These are phyloP conservation scores for Lactarius pseudohatsudake DNA, from an alignment of 768 basidiomycete genomes.

Conservation along the genomic window DNA sequence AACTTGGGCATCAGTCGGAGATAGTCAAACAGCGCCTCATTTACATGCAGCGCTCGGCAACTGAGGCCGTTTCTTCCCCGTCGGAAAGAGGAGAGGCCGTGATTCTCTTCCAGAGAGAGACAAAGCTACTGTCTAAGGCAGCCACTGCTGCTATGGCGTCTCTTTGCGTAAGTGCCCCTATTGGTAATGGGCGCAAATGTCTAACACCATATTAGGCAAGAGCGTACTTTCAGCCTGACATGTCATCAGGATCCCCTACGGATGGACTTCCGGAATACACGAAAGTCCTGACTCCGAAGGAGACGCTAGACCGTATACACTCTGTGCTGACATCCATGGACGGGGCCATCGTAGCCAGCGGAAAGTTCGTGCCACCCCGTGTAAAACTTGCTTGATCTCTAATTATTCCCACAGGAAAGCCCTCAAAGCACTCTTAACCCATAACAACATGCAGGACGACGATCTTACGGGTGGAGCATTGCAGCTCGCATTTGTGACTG, in stretches of 20 bases:
- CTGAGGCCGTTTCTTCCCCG: conserved; percentile 53
- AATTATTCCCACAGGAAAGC: conserved; percentile 59
- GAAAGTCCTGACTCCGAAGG: conserved; percentile 52
- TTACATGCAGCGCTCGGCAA: conserved; percentile 67
- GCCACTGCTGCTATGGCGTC: conserved; percentile 87
- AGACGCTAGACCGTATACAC: conserved; percentile 63
- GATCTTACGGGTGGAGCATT: conserved; percentile 65
- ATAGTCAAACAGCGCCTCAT: conserved; percentile 66
- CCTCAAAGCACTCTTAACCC: conserved; percentile 63
- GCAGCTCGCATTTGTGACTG: conserved; percentile 64
- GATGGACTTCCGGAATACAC: conserved; percentile 55
- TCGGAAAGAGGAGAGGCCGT: conserved; percentile 46
- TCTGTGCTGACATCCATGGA: conserved; percentile 67
- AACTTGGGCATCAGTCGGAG: conserved; percentile 74
- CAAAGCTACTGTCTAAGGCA: conserved; percentile 69
- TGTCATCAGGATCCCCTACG: conserved; percentile 58
- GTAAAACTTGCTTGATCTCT: conserved; percentile 11
- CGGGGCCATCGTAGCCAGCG: conserved; percentile 49
- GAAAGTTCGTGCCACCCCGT: conserved; percentile 53
- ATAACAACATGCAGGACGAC: conserved; percentile 48
- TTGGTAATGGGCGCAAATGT: conserved; percentile 8
- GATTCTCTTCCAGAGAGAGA: conserved; percentile 49
- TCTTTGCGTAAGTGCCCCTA: conserved; percentile 65
- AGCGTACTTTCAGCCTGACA: conserved; percentile 68
- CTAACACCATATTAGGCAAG: conserved; percentile 53